phyloP scores from a whole-genome alignment of 345 rosid genomes.

The Microcos paniculata region DNA sequence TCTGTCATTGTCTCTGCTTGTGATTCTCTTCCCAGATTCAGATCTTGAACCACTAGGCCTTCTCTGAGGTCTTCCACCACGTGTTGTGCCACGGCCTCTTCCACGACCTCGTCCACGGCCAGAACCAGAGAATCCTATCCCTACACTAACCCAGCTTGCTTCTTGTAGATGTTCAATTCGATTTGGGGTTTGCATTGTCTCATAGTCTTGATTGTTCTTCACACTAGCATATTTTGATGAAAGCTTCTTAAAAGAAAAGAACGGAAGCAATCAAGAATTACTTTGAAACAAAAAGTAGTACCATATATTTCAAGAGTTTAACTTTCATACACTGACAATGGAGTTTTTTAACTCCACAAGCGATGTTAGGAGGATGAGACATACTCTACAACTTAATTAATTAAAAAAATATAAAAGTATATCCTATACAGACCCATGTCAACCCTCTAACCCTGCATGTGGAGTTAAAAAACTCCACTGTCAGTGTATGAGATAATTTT shows the following conservation, averaged over 20 bases:
- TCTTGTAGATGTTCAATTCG: slow-evolving; percentile 41
- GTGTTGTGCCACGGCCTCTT: slow-evolving; percentile 47
- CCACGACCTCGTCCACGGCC: slow-evolving; percentile 51
- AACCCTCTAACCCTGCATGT: too few species aligned
- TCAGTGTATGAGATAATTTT: too few species aligned
- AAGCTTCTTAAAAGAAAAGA: slow-evolving; percentile 30
- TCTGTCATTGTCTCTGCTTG: slow-evolving; percentile 22
- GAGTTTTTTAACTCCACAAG: too few species aligned
- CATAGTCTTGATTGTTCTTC: slow-evolving; percentile 36
- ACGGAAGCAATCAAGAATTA: neutral
- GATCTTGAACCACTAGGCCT: slow-evolving; percentile 32
- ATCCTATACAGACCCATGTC: too few species aligned
- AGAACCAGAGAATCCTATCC: slow-evolving; percentile 32
- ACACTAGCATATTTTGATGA: slow-evolving; percentile 30
- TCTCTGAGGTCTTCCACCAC: slow-evolving; percentile 46
- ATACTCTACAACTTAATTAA: too few species aligned
- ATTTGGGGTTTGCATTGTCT: slow-evolving; percentile 26
- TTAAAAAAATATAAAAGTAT: too few species aligned
- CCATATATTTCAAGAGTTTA: too few species aligned
- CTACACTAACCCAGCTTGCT: slow-evolving; percentile 49
- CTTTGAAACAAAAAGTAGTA: neutral
- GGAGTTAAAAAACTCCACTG: too few species aligned
- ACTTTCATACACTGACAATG: too few species aligned
- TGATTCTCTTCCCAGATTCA: slow-evolving; percentile 45
- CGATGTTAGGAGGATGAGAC: too few species aligned